Evolutionary conservation across 345 rosid species (phyloP), one percentile per base, ranked within the genome.

Genomic region (Salix dunnii): DNA sequence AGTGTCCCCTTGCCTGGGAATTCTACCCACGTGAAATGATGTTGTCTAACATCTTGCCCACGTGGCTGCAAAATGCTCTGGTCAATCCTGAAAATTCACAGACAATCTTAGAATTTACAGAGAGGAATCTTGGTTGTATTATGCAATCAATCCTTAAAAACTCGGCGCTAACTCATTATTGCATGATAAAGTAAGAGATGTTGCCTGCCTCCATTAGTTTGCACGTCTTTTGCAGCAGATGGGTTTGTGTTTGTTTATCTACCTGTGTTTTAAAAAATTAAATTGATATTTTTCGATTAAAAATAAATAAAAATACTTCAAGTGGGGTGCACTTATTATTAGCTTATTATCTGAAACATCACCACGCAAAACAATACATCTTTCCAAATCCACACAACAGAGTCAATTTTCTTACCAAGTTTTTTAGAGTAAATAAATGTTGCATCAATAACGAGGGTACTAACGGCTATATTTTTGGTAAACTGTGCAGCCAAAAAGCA

Each of bases 401-500:
- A n/a, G 1, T 58, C 1, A 1, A 4, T 58, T 58, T 23, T 10
- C 3, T 58, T 58, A 58, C 63, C 23, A 23, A 4, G 27, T 9
- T 58, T 9, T 10, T 25, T 9, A 9, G 36, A 33, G 36, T 33
- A 33, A 33, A 0, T 9, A 25, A 10, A 10, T 20, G 2, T 0
- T 20, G 60, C 23, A 53, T 18, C 58, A 51, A 20, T 55, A 21
- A 21, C 63, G 28, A 58, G 63, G 27, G 63, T 49, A 23, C 58
- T 75, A 83, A 87, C 87, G 82, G 81, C 25, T 80, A 74, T 0
- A n/a, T 68, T 21, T 66, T 31, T 55, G 71, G 35, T 35, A 11
- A 30, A 23, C 23, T 40, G 68, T 81, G 81, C 90, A 94, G 98
- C 77, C 93, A 90, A 72, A 94, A 94, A 81, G 82, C 97, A 36